Evolutionary conservation across 208 protist species (phyloP).

Genomic region (Leishmania martiniquensis): DNA sequence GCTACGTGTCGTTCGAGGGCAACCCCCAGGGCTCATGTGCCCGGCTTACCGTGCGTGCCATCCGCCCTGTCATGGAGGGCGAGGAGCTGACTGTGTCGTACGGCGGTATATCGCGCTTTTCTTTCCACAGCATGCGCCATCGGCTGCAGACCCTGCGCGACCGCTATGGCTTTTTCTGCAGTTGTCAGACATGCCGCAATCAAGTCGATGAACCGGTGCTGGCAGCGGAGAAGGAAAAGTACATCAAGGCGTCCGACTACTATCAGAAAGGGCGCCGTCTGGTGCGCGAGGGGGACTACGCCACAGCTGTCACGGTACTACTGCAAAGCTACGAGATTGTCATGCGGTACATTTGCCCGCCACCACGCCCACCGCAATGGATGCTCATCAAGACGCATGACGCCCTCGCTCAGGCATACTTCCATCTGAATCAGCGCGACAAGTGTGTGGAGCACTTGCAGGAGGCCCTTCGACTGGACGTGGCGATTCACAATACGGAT

Average conservation of each 20-base stretch:
- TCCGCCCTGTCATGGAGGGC: slow-evolving; percentile 64
- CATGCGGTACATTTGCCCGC: slow-evolving; percentile 85
- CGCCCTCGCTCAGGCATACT: slow-evolving; percentile 83
- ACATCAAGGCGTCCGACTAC: slow-evolving; percentile 84
- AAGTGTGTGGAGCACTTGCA: slow-evolving; percentile 85
- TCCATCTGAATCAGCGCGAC: slow-evolving; percentile 58
- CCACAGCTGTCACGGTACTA: slow-evolving; percentile 79
- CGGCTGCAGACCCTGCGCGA: slow-evolving; percentile 67
- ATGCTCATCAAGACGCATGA: slow-evolving; percentile 90
- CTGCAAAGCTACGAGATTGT: slow-evolving; percentile 87
- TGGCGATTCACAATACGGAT: slow-evolving; percentile 58
- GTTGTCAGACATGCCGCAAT: slow-evolving; percentile 59
- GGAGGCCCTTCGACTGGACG: slow-evolving; percentile 53
- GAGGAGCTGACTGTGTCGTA: slow-evolving; percentile 88
- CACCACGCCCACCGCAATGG: slow-evolving; percentile 74
- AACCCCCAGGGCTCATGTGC: slow-evolving; percentile 73
- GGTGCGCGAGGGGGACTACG: slow-evolving; percentile 76
- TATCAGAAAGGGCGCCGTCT: slow-evolving; percentile 90
- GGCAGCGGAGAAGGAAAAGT: slow-evolving; percentile 67
- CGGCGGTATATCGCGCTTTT: slow-evolving; percentile 66
- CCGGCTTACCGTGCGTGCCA: slow-evolving; percentile 57
- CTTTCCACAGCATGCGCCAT: slow-evolving; percentile 77
- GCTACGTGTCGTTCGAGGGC: slow-evolving; percentile 74
- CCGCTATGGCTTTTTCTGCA: slow-evolving; percentile 83
- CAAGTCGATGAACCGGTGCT: slow-evolving; percentile 77